These are phyloP conservation scores for Colletotrichum higginsianum DNA, from an alignment of 2,329 filamentous ascomycete species.

Conservation along the genomic window DNA sequence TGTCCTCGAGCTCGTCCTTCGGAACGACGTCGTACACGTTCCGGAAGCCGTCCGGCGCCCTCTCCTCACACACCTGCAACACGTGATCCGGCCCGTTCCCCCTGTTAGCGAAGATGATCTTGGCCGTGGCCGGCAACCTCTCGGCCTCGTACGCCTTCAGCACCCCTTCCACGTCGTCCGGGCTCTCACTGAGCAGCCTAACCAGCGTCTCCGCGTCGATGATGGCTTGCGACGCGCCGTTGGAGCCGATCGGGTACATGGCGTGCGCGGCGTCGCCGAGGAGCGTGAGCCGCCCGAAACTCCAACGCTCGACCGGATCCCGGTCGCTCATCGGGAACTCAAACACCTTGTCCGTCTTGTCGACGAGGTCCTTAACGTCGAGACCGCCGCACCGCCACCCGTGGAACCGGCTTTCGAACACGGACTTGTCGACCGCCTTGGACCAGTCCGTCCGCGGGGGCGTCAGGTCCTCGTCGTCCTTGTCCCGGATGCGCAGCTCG, in stretches of 20 bases:
- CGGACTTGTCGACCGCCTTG: conserved; percentile 29
- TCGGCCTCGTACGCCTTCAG: conserved; percentile 27
- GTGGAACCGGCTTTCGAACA: conserved; percentile 22
- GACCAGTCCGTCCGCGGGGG: conserved; percentile 30
- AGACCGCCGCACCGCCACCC: conserved; percentile 24
- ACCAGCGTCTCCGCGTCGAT: conserved; percentile 30
- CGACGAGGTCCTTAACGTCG: conserved; percentile 26
- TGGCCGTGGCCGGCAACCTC: conserved; percentile 25
- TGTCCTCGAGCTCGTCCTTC: conserved; percentile 22
- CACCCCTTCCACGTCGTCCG: conserved; percentile 7
- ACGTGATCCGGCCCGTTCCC: conserved; percentile 30
- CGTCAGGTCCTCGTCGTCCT: conserved; percentile 19
- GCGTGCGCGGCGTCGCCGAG: conserved; percentile 44
- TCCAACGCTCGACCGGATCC: conserved; percentile 42
- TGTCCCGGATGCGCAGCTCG: conserved; percentile 27
- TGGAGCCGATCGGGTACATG: conserved; percentile 44
- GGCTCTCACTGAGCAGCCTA: conserved; percentile 5
- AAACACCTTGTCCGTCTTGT: conserved; percentile 25
- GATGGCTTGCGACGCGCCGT: conserved; percentile 40
- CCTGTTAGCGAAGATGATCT: conserved; percentile 26
- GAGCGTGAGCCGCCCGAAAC: conserved; percentile 41
- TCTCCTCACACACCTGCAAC: conserved; percentile 27
- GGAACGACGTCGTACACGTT: conserved; percentile 31
- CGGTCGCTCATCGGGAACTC: conserved; percentile 42
- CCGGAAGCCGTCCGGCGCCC: conserved; percentile 21